A percentile compares a stretch with the other conserved stretches of the same genome.
phyloP scores from a whole-genome alignment of 2,329 filamentous ascomycete species.

The Torrubiellomyces zombiae region DNA sequence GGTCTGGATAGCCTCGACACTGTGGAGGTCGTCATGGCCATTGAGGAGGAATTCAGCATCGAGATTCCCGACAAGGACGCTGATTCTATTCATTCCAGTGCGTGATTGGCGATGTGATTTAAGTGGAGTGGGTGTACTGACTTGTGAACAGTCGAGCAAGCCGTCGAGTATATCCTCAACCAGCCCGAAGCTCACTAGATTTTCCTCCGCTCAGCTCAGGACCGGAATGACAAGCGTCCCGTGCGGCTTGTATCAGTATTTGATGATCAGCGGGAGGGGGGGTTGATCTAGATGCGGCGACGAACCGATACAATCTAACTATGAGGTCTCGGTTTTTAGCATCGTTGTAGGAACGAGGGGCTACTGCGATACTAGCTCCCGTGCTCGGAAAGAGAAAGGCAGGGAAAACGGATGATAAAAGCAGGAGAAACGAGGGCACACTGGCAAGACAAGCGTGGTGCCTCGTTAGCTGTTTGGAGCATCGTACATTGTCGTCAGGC shows the following conservation, averaged over 20 bases:
- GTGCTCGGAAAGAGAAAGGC: too few relatives aligned
- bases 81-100: conserved; percentile 86
- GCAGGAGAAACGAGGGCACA: too few relatives aligned
- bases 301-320: too few relatives aligned
- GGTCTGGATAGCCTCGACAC: conserved; percentile 95
- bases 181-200: conserved; percentile 77
- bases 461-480: too few relatives aligned
- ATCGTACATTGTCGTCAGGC: too few relatives aligned
- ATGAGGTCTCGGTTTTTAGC: too few relatives aligned
- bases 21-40: conserved; percentile 99
- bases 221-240: not conserved
- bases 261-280: not conserved
- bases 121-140: conserved; percentile 6
- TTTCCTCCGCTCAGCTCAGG: conserved; percentile 1
- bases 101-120: too few relatives aligned
- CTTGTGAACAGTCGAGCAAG: conserved; percentile 61
- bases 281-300: too few relatives aligned
- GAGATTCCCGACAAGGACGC: conserved; percentile 98
- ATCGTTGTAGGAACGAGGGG: too few relatives aligned
- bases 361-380: too few relatives aligned
- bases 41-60: conserved; percentile 87
- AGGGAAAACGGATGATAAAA: too few relatives aligned
- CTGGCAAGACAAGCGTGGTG: too few relatives aligned
- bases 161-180: conserved; percentile 81
- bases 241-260: not conserved